Percentiles rank a stretch among this genome's conserved stretches.
Evolutionary conservation across 169 alveolate genomes (phyloP).

Genomic region (Plasmodium falciparum): DNA sequence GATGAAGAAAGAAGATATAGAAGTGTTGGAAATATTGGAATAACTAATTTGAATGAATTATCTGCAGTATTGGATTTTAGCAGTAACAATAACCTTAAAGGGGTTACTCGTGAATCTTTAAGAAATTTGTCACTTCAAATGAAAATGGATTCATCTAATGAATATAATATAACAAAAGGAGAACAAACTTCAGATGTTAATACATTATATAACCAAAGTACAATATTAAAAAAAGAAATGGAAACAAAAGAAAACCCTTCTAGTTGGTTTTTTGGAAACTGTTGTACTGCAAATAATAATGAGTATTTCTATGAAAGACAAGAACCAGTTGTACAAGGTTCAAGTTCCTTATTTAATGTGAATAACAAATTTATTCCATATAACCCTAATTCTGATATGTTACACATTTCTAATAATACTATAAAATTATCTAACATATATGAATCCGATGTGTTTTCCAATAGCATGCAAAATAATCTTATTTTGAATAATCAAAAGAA

Average conservation of each 20-base stretch:
- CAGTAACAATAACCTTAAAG: not conserved
- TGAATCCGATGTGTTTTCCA: slow-evolving; percentile 39
- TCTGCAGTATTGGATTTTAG: slow-evolving; percentile 27
- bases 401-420: slow-evolving; percentile 16
- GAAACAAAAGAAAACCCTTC: slow-evolving; percentile 18
- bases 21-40: slow-evolving; percentile 18
- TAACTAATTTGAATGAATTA: slow-evolving; percentile 26
- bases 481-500: slow-evolving; percentile 10
- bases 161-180: not conserved
- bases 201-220: slow-evolving; percentile 24
- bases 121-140: slow-evolving; percentile 60
- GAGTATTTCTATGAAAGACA: slow-evolving; percentile 22
- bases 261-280: slow-evolving; percentile 52
- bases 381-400: not conserved
- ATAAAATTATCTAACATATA: slow-evolving; percentile 52
- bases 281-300: slow-evolving; percentile 29
- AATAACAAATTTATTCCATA: slow-evolving; percentile 65
- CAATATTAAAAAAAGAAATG: slow-evolving; percentile 9
- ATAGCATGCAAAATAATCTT: slow-evolving; percentile 4
- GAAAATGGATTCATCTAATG: slow-evolving; percentile 25
- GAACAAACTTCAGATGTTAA: slow-evolving; percentile 33
- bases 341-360: slow-evolving; percentile 62
- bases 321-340: slow-evolving; percentile 54
- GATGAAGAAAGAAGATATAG: slow-evolving; percentile 28
- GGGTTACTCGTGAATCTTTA: slow-evolving; percentile 15